Percentiles rank a stretch among this genome's conserved stretches.
Conservation (phyloP, 768 basidiomycete species). For the Baorangia bicolor region DNA sequence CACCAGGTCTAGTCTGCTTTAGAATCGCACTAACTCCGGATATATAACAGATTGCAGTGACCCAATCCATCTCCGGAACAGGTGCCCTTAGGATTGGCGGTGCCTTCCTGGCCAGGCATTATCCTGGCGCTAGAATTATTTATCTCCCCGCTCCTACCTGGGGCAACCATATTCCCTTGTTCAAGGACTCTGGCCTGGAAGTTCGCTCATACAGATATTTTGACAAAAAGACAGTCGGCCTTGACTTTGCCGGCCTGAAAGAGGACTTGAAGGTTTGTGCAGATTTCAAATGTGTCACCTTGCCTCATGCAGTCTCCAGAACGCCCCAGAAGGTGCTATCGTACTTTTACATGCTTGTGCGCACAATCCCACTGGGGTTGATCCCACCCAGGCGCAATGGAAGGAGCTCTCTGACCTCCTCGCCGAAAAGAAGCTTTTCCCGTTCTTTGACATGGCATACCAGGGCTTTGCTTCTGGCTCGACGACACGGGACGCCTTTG, state of each 20-base stretch:
- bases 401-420: slow-evolving; percentile 82
- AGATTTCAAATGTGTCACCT: neutral
- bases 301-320: slow-evolving; percentile 34
- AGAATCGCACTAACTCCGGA: neutral
- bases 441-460: slow-evolving; percentile 99
- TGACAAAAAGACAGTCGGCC: slow-evolving; percentile 85
- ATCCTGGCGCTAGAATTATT: slow-evolving; percentile 81
- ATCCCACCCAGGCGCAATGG: slow-evolving; percentile 95
- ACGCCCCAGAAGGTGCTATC: slow-evolving; percentile 74
- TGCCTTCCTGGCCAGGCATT: slow-evolving; percentile 87
- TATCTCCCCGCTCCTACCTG: slow-evolving; percentile 94
- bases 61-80: slow-evolving; percentile 96
- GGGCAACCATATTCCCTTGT: slow-evolving; percentile 95
- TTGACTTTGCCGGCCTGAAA: slow-evolving; percentile 90
- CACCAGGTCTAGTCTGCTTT: neutral
- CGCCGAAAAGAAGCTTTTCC: slow-evolving; percentile 88
- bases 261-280: slow-evolving; percentile 72
- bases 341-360: slow-evolving; percentile 96
- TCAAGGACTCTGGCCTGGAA: slow-evolving; percentile 92
- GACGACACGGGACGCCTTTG: slow-evolving; percentile 88
- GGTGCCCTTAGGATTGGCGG: slow-evolving; percentile 96
- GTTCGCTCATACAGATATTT: slow-evolving; percentile 93
- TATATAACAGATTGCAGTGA: slow-evolving; percentile 66
- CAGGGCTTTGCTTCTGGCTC: slow-evolving; percentile 98
- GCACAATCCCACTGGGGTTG: slow-evolving; percentile 98